Base-by-base conservation (phyloP, 331 rosid species). In the Acacia pycnantha region DNA sequence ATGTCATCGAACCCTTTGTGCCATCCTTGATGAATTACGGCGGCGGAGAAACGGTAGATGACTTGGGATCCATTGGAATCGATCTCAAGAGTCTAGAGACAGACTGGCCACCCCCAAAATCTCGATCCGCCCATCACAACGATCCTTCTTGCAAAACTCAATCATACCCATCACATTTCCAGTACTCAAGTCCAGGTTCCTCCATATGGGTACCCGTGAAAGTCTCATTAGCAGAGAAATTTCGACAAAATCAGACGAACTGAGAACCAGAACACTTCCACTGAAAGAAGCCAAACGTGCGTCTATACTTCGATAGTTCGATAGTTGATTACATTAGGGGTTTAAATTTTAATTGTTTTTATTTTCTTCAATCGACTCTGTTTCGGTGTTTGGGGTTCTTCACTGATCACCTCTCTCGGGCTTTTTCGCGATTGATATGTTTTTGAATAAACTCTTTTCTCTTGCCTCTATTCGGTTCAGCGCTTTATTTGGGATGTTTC, bases 401-500 rank as follows among this genome's bases (percentile, higher is more conserved):
- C 98, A 95, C 86, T 93, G 89, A 71, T 82, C 68, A 91, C 86
- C 70, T 95, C 99, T 16, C 84, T 95, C 27, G 98, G 99, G 47
- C 83, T 88, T 40, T 80, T 65, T 95, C 21, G 93, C 96, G 7
- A 61, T 59, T 70, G 99, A 93, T 59, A 84, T 88, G 18, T 24
- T 76, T 59, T 90, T 92, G 89, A 95, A 93, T 80, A 47, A 77
- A 73, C 90, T 90, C 24, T 95, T 95, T 59, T 92, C 85, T 46
- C 86, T 88, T 29, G 99, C 97, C 62, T 82, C 93, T 6, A 93
- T 95, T 79, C 91, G 87, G 88, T 95, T 95, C 81, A 93, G 99
- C 76, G 97, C 99, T 1, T 88, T 95, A 84, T 95, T 95, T 69
- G 97, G 99, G 56, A 95, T 95, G 99, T 95, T 95, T 71, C 93